These are phyloP conservation scores for Smittium culicis DNA, from an alignment of 371 early-diverging fungal species.

Conservation along the genomic window DNA sequence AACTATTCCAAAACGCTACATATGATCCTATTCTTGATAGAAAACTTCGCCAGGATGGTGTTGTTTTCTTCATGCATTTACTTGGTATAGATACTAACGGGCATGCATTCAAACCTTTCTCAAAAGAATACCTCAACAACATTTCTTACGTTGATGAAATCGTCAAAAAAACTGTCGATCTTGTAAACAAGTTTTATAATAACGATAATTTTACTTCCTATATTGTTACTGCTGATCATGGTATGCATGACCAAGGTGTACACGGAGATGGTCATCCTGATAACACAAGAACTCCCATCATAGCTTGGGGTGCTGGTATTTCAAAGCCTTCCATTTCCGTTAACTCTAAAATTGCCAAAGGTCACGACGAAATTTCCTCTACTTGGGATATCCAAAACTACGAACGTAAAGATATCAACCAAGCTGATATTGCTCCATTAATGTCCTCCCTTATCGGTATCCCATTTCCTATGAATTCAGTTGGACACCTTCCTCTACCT, in stretches of 20 bases:
- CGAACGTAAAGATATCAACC: constrained; percentile 65
- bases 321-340: constrained; percentile 11
- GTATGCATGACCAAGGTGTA: constrained; percentile 81
- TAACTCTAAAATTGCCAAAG: constrained; percentile 14
- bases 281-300: constrained; percentile 81
- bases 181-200: constrained; percentile 57
- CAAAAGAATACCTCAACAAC: constrained; percentile 67
- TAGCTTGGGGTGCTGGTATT: constrained; percentile 92
- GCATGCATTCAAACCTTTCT: constrained; percentile 74
- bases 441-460: constrained; percentile 82
- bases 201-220: constrained; percentile 73
- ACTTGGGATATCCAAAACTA: constrained; percentile 40
- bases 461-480: constrained; percentile 79
- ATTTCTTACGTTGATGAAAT: constrained; percentile 68
- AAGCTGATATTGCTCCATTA: constrained; percentile 91
- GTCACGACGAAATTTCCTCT: constrained; percentile 55
- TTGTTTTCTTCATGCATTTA: constrained; percentile 83
- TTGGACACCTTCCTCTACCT: constrained; percentile 67
- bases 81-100: constrained; percentile 92
- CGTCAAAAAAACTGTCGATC: constrained; percentile 43
- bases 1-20: constrained; percentile 40
- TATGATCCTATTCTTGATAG: constrained; percentile 35
- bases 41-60: constrained; percentile 52
- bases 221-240: constrained; percentile 89
- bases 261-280: constrained; percentile 95